Conservation (phyloP, 495 filamentous ascomycete species). For the Neurospora sp. region DNA sequence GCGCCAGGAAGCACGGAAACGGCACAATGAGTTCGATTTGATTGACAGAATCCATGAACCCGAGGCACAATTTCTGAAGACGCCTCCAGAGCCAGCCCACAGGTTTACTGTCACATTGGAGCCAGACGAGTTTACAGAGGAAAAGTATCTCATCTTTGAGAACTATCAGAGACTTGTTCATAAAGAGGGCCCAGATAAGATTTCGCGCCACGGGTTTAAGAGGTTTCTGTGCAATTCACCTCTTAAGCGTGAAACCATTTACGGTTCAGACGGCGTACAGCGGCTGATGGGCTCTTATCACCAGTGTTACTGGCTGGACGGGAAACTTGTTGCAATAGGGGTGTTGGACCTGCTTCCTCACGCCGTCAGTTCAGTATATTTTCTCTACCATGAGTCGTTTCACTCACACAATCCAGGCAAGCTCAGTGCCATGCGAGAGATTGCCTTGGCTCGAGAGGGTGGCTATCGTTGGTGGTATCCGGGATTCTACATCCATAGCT, state of each 20-base stretch:
- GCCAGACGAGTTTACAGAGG: constrained; percentile 67
- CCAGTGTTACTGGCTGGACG: constrained; percentile 89
- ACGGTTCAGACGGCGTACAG: constrained; percentile 34
- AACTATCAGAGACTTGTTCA: constrained; percentile 84
- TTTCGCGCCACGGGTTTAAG: constrained; percentile 60
- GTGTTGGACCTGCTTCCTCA: constrained; percentile 83
- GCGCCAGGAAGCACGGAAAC: constrained; percentile 68
- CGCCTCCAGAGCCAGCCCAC: constrained; percentile 60
- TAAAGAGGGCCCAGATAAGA: constrained; percentile 56
- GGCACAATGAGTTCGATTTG: constrained; percentile 67
- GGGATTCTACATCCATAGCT: constrained; percentile 43
- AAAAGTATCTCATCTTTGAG: constrained; percentile 75
- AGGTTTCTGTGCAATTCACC: constrained; percentile 81
- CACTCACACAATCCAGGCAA: constrained; percentile 78
- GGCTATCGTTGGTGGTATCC: constrained; percentile 55
- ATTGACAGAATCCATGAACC: constrained; percentile 59
- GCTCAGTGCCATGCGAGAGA: constrained; percentile 76
- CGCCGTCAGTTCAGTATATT: constrained; percentile 88
- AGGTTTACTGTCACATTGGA: constrained; percentile 72
- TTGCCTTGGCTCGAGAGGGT: constrained; percentile 63
- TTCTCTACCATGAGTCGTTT: constrained; percentile 82
- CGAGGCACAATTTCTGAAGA: constrained; percentile 42
- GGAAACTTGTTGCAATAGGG: constrained; percentile 74
- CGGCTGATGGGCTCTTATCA: constrained; percentile 80
- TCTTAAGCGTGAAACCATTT: constrained; percentile 42